phyloP scores from a whole-genome alignment of 495 filamentous ascomycete species.

The Choiromyces venosus region DNA sequence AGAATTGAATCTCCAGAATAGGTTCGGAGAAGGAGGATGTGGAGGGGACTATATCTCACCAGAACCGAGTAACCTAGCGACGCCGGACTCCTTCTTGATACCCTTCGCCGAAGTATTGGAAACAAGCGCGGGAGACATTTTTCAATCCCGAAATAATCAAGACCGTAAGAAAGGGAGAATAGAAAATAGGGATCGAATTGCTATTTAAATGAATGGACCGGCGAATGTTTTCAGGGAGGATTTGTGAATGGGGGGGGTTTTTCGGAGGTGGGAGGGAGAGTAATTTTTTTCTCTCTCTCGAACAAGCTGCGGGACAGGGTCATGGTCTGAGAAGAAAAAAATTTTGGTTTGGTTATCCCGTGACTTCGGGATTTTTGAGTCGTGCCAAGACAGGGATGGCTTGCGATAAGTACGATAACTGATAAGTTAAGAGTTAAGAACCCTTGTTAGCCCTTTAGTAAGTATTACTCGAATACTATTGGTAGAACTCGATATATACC shows the following conservation, averaged over 20 bases:
- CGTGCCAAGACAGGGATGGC: neutral
- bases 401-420: neutral
- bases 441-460: neutral
- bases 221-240: neutral
- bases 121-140: constrained; percentile 49
- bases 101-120: constrained; percentile 51
- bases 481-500: neutral
- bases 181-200: constrained; percentile 13
- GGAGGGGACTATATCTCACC: constrained; percentile 53
- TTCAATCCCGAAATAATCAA: neutral
- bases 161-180: neutral
- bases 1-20: neutral
- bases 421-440: neutral
- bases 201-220: neutral
- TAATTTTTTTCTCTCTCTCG: neutral
- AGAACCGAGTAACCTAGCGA: constrained; percentile 82
- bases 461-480: neutral
- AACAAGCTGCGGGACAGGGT: neutral
- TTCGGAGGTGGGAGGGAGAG: neutral
- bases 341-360: neutral
- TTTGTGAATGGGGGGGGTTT: neutral
- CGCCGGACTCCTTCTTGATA: constrained; percentile 80
- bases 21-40: neutral
- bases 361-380: neutral
- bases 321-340: neutral